Conservation (phyloP, 345 rosid genomes). For the Acer campestre region DNA sequence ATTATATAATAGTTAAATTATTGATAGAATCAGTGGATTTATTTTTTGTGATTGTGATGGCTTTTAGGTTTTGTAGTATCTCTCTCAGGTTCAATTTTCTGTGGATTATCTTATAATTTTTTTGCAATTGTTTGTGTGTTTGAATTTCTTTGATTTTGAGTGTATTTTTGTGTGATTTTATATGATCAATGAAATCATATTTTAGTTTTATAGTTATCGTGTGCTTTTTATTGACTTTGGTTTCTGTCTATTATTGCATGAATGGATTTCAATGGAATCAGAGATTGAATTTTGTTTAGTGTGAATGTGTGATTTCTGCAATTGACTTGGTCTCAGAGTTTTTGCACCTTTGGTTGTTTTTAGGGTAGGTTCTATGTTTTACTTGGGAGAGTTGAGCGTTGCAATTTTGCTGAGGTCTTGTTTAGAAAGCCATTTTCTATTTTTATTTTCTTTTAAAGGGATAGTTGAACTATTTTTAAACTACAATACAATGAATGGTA, state of each 20-base stretch:
- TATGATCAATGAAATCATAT: neutral
- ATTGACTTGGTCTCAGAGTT: constrained; percentile 1
- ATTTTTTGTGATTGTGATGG: neutral
- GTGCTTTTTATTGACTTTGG: neutral
- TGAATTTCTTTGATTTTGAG: neutral
- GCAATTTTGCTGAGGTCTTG: constrained; percentile 3
- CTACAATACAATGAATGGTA: neutral
- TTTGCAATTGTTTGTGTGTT: neutral
- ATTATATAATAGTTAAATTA: neutral
- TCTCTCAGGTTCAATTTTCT: neutral
- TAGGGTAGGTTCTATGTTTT: constrained; percentile 10
- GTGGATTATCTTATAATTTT: neutral
- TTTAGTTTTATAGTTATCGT: neutral
- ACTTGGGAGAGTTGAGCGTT: constrained; percentile 20
- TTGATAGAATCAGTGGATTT: neutral
- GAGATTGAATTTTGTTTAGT: neutral
- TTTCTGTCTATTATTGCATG: neutral
- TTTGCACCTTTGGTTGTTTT: neutral
- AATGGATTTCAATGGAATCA: constrained; percentile 4
- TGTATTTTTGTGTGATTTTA: neutral
- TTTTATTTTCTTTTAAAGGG: neutral
- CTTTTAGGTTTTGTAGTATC: neutral
- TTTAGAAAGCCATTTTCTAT: neutral
- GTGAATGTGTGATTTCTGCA: neutral
- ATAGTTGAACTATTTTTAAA: neutral